phyloP scores from a whole-genome alignment of 441 rosid genomes.

The Erysimum pusillum region DNA sequence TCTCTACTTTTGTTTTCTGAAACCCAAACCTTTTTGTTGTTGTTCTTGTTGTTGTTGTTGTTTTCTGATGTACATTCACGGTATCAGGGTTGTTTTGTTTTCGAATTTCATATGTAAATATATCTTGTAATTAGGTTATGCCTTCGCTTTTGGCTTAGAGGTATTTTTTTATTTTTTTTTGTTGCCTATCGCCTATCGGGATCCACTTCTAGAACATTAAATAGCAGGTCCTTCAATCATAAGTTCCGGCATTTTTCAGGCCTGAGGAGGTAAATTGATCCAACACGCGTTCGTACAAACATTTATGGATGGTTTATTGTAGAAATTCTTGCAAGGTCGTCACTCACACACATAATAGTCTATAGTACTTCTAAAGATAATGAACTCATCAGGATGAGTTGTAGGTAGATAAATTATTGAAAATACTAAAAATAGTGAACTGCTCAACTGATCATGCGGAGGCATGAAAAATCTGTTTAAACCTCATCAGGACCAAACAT shows the following conservation, averaged over 20 bases:
- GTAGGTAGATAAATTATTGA: no score
- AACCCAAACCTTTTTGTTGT: not conserved
- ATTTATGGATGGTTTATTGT: not conserved
- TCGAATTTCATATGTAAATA: constrained; percentile 2
- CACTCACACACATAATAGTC: no score
- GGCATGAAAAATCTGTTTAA: no score
- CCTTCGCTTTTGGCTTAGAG: not conserved
- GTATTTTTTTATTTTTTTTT: not conserved
- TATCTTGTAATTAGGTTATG: constrained; percentile 24
- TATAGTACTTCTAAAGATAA: not conserved
- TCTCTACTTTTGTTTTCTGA: constrained; percentile 4
- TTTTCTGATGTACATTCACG: not conserved
- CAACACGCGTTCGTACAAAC: not conserved
- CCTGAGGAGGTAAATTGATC: not conserved
- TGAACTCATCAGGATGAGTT: not conserved
- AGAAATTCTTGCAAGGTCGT: no score
- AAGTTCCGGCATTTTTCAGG: not conserved
- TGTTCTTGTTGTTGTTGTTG: no score
- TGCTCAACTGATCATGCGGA: not conserved
- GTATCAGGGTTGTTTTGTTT: constrained; percentile 8
- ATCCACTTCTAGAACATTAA: no score
- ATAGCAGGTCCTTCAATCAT: not conserved
- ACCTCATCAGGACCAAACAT: not conserved
- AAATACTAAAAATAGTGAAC: no score
- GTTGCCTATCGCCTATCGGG: not conserved